Evolutionary conservation across 2,329 filamentous ascomycete species (phyloP).

Genomic region (Teratosphaeriaceae sp.): DNA sequence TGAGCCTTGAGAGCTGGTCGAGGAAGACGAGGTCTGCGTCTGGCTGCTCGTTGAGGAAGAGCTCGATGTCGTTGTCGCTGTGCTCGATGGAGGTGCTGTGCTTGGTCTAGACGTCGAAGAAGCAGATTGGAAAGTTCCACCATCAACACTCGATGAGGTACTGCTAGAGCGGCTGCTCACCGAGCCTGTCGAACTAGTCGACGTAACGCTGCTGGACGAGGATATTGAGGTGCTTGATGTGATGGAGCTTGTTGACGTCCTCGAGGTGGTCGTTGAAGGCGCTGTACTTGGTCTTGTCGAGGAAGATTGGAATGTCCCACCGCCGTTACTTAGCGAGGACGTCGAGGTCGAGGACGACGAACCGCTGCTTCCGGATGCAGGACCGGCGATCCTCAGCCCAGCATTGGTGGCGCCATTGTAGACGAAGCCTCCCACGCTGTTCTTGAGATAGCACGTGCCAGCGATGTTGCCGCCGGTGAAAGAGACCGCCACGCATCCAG

Average conservation of each 20-base stretch:
- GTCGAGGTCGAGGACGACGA: background rate
- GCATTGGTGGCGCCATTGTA: slow-evolving; percentile 12
- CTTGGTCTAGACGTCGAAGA: background rate
- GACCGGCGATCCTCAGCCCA: slow-evolving; percentile 5
- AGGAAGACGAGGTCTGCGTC: slow-evolving; percentile 1
- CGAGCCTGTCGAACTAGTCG: too few relatives aligned
- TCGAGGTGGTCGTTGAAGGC: background rate
- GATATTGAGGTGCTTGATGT: background rate
- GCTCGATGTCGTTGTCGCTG: slow-evolving; percentile 1
- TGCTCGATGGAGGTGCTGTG: slow-evolving; percentile 5
- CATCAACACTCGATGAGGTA: background rate
- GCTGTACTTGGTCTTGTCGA: background rate
- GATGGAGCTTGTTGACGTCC: background rate
- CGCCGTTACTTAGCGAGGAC: background rate
- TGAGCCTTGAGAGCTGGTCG: slow-evolving; percentile 1
- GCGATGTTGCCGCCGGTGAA: slow-evolving; percentile 17
- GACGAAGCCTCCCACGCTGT: slow-evolving; percentile 2
- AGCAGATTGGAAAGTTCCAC: background rate
- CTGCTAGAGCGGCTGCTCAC: too few relatives aligned
- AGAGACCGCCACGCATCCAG: slow-evolving; percentile 12
- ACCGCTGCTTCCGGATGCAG: background rate
- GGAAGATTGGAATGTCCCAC: background rate
- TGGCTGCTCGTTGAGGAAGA: slow-evolving; percentile 1
- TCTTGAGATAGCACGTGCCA: slow-evolving; percentile 17
- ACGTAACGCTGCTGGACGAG: background rate